phyloP scores from a whole-genome alignment of 1,139 yeast species.

The Suhomyces chickasaworum region DNA sequence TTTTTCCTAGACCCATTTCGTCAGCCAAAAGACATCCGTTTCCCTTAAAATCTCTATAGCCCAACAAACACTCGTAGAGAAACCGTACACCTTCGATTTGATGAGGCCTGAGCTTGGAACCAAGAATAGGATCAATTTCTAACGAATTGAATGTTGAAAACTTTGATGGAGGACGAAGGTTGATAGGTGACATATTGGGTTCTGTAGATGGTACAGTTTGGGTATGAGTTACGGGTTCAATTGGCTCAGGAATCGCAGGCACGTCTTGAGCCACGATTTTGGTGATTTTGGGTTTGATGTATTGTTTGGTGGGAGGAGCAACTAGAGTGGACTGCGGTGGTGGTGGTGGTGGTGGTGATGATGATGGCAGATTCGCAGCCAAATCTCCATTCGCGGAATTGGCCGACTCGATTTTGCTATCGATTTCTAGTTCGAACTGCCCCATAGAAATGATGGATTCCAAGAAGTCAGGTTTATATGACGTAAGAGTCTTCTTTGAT shows the following conservation, averaged over 20 bases:
- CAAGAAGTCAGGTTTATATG: constrained; percentile 12
- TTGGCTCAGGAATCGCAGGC: background rate
- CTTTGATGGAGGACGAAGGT: constrained; percentile 5
- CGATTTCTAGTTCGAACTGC: constrained; percentile 32
- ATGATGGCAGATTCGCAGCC: constrained; percentile 12
- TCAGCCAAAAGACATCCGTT: constrained; percentile 88
- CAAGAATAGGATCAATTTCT: constrained; percentile 67
- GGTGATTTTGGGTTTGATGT: background rate
- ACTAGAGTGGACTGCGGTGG: background rate
- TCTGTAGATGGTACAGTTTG: background rate
- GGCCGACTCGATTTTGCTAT: constrained; percentile 27
- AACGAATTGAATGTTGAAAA: constrained; percentile 2
- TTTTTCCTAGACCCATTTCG: constrained; percentile 97
- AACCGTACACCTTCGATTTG: constrained; percentile 83
- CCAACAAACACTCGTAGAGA: constrained; percentile 81
- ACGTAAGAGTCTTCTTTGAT: constrained; percentile 13
- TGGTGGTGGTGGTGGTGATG: background rate
- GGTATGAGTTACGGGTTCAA: background rate
- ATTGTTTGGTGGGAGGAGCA: background rate
- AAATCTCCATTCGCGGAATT: background rate
- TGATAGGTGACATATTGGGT: background rate
- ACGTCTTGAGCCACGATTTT: background rate
- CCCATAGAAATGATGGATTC: constrained; percentile 27
- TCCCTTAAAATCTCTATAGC: constrained; percentile 50
- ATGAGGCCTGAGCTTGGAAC: constrained; percentile 68